Base-by-base conservation (phyloP, 164 flowering plant genomes). In the Aristolochia californica region DNA sequence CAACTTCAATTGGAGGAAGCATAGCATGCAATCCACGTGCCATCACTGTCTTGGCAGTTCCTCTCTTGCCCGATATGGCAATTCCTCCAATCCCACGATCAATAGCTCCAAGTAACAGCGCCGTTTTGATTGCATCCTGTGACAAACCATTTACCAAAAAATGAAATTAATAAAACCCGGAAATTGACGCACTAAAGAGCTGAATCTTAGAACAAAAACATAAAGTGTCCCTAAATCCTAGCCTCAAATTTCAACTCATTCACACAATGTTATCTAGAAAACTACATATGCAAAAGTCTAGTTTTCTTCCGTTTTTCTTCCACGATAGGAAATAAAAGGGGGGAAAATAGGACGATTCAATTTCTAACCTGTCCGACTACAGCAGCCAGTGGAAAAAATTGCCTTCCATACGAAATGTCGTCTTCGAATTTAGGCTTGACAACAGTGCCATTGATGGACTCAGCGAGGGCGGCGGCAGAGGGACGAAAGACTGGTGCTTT, bases 31-130 rank as follows among this genome's bases (percentile, higher is more conserved):
- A 68, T 20, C 98, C 98, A 43, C 96, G 89, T 12, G 98, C 97
- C 98, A 93, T 88, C 12, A 88, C 85, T 21, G 98, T 93, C 78
- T 93, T 93, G 52, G 95, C 97, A 20, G 95, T 93, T 71, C 98
- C 97, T 70, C 98, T 72, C 68, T 74, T 88, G 57, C 98, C 98
- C 22, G 84, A 88, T 48, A 91, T 87, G 51, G 95, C 96, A 74
- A 91, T 83, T n/a, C 96, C 96, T 62, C 96, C 96, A 56, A 91
- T 80, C 55, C 85, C 89, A 55, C 94, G 94, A 62, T 88, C 98
- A 70, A 83, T 75, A 28, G 98, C 98, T 45, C 98, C 98, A 68
- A 91, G 91, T 64, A 91, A 62, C 47, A 91, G 76, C 51, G 98
- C 93, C 51, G 95, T 88, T 77, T 91, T 91, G 38, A 91, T 87